Conservation (phyloP, 768 basidiomycete genomes). For the Tulasnella sp. region DNA sequence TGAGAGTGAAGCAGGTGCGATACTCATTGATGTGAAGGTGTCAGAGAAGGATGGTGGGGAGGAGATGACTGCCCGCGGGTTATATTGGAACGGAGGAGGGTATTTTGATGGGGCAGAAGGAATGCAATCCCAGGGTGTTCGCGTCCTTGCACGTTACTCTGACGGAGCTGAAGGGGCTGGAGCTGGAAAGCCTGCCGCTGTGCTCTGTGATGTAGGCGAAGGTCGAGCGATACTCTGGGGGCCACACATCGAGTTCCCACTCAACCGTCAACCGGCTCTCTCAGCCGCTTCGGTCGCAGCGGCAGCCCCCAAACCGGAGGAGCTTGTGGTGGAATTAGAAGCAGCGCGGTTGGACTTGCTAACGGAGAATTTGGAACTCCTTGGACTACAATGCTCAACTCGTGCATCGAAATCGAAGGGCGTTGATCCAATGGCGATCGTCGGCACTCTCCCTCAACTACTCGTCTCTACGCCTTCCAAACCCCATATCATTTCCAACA, state of each 20-base stretch:
- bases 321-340: slow-evolving; percentile 22
- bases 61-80: slow-evolving; percentile 20
- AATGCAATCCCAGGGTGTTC: slow-evolving; percentile 15
- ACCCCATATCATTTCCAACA: slow-evolving; percentile 31
- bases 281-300: slow-evolving; percentile 20
- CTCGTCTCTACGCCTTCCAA: slow-evolving; percentile 38
- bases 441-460: slow-evolving; percentile 47
- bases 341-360: slow-evolving; percentile 27
- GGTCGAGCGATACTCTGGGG: slow-evolving; percentile 49
- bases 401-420: slow-evolving; percentile 16
- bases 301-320: not conserved
- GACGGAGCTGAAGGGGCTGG: slow-evolving; percentile 18
- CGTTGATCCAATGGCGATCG: slow-evolving; percentile 21
- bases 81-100: slow-evolving; percentile 39
- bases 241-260: slow-evolving; percentile 47
- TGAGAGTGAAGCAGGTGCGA: slow-evolving; percentile 33
- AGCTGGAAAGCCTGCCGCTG: slow-evolving; percentile 27
- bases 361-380: slow-evolving; percentile 27
- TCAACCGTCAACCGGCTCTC: slow-evolving; percentile 30
- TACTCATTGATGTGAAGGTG: slow-evolving; percentile 26
- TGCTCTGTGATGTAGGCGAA: slow-evolving; percentile 31
- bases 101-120: slow-evolving; percentile 26
- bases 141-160: slow-evolving; percentile 31
- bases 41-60: slow-evolving; percentile 21
- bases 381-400: slow-evolving; percentile 37